Evolutionary conservation across 208 protist genomes (phyloP).

Genomic region (Leishmania gerbilli): DNA sequence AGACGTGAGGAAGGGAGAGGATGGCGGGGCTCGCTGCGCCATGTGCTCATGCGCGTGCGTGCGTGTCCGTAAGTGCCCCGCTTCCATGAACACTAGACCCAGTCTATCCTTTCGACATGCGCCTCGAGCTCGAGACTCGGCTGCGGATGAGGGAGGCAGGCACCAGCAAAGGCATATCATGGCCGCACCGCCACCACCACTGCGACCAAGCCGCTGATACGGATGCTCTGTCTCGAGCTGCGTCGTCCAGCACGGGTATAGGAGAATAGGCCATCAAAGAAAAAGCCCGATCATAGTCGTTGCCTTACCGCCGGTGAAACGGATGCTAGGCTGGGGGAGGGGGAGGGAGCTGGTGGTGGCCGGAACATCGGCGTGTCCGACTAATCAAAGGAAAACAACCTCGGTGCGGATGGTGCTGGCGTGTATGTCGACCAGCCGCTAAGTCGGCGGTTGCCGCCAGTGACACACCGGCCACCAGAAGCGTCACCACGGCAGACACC

Average conservation of each 20-base stretch:
- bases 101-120: neutral
- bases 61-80: neutral
- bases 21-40: neutral
- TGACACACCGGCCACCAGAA: neutral
- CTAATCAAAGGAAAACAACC: neutral
- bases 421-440: neutral
- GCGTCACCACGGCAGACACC: neutral
- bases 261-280: conserved; percentile 5
- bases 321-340: neutral
- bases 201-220: neutral
- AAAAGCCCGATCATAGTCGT: neutral
- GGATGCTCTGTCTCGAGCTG: neutral
- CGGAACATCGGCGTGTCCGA: too few species aligned
- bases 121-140: neutral
- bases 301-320: neutral
- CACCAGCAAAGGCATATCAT: neutral
- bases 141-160: neutral
- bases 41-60: neutral
- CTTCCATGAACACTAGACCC: neutral
- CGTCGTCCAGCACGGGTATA: neutral
- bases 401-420: neutral
- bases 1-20: neutral
- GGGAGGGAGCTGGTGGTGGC: neutral
- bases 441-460: neutral
- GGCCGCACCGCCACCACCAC: too few species aligned